These are phyloP conservation scores for Carallia brachiata DNA, from an alignment of 345 rosid species.

Conservation along the genomic window DNA sequence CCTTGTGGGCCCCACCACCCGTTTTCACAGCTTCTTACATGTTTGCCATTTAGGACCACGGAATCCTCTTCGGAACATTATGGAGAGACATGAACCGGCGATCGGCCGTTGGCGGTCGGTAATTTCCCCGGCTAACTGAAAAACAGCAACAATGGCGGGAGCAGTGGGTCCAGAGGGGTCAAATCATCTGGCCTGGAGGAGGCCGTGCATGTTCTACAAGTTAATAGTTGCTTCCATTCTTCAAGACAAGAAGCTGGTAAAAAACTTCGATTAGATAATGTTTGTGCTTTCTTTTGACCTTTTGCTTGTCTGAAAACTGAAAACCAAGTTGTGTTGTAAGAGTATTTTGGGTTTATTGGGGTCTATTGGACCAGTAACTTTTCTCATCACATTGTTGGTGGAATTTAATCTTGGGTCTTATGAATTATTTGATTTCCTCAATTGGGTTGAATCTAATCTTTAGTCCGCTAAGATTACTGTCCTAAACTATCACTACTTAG, in stretches of 20 bases:
- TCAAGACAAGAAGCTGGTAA: constrained; percentile 39
- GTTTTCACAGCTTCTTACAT: neutral
- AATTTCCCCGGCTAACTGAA: neutral
- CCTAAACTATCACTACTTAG: too few species aligned
- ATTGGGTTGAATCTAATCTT: too few species aligned
- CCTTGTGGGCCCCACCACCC: neutral
- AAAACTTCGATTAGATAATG: neutral
- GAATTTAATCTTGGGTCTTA: too few species aligned
- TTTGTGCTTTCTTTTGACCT: constrained; percentile 9
- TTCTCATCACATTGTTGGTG: too few species aligned
- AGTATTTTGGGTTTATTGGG: too few species aligned
- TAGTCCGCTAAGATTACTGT: too few species aligned
- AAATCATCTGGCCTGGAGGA: constrained; percentile 11
- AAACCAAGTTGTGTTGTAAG: too few species aligned
- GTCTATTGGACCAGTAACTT: too few species aligned
- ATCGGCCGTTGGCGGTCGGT: neutral
- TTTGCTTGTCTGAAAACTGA: too few species aligned
- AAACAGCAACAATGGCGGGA: constrained; percentile 18
- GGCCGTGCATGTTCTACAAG: constrained; percentile 38
- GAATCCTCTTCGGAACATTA: neutral
- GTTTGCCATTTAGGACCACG: neutral
- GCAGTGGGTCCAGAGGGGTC: constrained; percentile 15
- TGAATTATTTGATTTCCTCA: too few species aligned
- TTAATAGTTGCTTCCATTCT: constrained; percentile 38
- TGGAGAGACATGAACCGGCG: neutral